Percentiles rank a stretch among this genome's conserved stretches.
phyloP scores from a whole-genome alignment of 2,329 filamentous ascomycete species.

The Aspergillus transmontanensis region DNA sequence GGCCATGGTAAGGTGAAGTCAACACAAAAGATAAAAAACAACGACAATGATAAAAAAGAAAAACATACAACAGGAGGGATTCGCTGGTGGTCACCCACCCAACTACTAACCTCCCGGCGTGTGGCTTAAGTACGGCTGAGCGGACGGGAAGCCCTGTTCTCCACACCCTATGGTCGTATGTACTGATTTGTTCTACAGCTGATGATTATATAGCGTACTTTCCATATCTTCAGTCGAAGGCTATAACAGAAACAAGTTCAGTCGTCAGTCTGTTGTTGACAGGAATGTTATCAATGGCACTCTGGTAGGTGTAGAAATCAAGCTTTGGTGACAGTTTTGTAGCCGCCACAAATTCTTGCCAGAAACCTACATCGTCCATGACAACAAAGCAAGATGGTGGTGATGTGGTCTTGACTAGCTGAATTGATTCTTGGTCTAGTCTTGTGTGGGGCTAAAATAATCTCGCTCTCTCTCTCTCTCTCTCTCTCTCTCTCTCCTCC shows the following conservation, averaged over 20 bases:
- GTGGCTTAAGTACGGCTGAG: no score
- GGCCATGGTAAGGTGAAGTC: neutral
- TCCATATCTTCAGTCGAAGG: no score
- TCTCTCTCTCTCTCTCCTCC: neutral
- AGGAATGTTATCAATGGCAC: neutral
- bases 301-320: neutral
- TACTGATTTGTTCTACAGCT: rapidly evolving
- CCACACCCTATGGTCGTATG: no score
- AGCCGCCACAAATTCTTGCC: neutral
- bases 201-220: no score
- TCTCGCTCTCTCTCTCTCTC: neutral
- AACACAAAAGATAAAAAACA: neutral
- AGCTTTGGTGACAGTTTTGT: neutral
- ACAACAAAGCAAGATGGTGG: neutral
- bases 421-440: neutral
- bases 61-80: neutral
- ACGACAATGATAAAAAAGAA: no score
- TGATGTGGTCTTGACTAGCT: no score
- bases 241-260: no score
- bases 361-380: neutral
- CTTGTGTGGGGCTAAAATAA: neutral
- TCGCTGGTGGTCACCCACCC: no score
- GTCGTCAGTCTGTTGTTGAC: no score
- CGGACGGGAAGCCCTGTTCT: no score
- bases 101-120: no score